Conservation (phyloP, 2,329 filamentous ascomycete species). For the Berkeleyomyces rouxiae region DNA sequence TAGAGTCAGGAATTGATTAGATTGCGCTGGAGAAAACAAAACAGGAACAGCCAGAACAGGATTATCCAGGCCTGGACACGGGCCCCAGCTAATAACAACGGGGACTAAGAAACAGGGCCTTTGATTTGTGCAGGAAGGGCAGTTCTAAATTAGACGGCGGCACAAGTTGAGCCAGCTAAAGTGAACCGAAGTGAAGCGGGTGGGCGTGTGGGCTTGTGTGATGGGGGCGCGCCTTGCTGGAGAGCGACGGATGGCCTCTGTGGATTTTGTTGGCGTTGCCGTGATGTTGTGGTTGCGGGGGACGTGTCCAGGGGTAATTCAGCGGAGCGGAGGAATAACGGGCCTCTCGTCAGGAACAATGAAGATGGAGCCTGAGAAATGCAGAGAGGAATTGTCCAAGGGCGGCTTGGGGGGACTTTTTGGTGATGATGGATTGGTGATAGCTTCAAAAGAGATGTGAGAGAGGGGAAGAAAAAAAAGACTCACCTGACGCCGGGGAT, state of each 20-base stretch:
- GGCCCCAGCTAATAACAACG: conserved; percentile 7
- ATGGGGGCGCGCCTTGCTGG: background rate
- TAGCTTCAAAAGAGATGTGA: background rate
- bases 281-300: background rate
- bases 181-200: background rate
- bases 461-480: background rate
- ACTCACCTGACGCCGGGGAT: too few relatives aligned
- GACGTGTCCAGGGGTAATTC: background rate
- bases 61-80: conserved; percentile 2
- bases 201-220: background rate
- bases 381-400: background rate
- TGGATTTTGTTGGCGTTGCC: background rate
- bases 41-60: conserved; percentile 10
- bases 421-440: conserved; percentile 1
- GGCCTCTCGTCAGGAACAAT: background rate
- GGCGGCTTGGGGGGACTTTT: background rate
- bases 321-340: background rate
- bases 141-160: background rate
- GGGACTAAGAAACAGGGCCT: background rate
- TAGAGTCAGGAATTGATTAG: conserved; percentile 4
- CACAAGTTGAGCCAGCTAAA: too few relatives aligned
- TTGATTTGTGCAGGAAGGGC: background rate
- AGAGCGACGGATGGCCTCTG: background rate
- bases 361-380: background rate
- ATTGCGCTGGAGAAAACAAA: conserved; percentile 11